phyloP scores from a whole-genome alignment of 2,329 filamentous ascomycete genomes.

The Claviceps cyperi region DNA sequence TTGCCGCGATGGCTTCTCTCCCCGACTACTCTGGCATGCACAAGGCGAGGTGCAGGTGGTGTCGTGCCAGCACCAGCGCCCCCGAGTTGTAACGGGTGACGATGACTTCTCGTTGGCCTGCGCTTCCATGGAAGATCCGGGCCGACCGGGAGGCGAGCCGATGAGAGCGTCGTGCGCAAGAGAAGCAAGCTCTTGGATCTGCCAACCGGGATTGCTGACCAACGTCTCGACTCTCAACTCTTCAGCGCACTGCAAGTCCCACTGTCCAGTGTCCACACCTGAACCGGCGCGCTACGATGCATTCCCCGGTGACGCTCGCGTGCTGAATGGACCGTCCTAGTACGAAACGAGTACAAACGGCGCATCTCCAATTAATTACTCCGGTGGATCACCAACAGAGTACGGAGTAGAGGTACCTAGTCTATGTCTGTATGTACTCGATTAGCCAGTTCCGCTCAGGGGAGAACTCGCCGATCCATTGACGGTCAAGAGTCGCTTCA shows the following conservation, averaged over 20 bases:
- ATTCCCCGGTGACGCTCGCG: slow-evolving; percentile 2
- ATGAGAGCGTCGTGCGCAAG: background rate
- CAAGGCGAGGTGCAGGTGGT: background rate
- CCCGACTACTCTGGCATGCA: background rate
- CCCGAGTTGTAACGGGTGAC: no score
- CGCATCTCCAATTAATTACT: background rate
- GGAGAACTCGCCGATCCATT: no score
- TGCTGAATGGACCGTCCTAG: background rate
- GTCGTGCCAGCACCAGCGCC: no score
- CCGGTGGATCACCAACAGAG: no score
- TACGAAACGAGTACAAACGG: slow-evolving; percentile 1
- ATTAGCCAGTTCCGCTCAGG: background rate
- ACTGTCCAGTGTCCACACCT: background rate
- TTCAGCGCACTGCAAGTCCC: background rate
- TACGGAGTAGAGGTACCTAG: no score
- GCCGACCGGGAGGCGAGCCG: background rate
- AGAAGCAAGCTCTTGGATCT: background rate
- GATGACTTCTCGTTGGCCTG: no score
- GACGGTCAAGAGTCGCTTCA: no score
- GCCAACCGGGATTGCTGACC: background rate
- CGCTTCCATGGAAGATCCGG: background rate
- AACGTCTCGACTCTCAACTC: background rate
- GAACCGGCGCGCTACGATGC: slow-evolving; percentile 1
- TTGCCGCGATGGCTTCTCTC: slow-evolving; percentile 1
- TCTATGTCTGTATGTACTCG: background rate